Evolutionary conservation across 257 asterid genomes (phyloP).

Genomic region (Linaria vulgaris): DNA sequence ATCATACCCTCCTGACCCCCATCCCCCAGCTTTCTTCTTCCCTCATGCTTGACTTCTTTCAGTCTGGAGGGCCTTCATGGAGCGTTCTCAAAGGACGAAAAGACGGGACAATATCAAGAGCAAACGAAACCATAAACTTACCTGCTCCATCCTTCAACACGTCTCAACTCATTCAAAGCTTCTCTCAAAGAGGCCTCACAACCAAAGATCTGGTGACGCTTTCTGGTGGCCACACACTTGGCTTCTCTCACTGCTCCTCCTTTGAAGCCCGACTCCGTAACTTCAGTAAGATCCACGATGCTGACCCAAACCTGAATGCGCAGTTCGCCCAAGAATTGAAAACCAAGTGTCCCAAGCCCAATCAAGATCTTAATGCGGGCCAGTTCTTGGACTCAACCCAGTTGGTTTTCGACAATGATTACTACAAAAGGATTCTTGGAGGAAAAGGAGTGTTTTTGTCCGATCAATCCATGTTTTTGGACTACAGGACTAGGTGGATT

Average conservation of each 20-base stretch:
- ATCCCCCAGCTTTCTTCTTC: neutral
- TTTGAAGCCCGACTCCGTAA: conserved; percentile 61
- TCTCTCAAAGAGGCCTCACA: conserved; percentile 52
- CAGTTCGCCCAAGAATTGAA: conserved; percentile 42
- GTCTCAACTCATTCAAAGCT: conserved; percentile 56
- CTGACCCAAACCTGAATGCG: conserved; percentile 57
- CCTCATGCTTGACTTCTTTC: neutral
- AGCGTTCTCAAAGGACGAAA: conserved; percentile 60
- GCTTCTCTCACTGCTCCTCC: conserved; percentile 85
- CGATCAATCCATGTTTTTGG: conserved; percentile 55
- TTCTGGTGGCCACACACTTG: conserved; percentile 73
- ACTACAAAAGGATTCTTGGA: conserved; percentile 42
- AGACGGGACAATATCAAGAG: conserved; percentile 62
- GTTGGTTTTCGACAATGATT: conserved; percentile 57
- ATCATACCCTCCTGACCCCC: no score
- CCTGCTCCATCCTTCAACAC: conserved; percentile 64
- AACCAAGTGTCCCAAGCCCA: conserved; percentile 48
- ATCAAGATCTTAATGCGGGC: conserved; percentile 50
- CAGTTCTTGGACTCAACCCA: conserved; percentile 62
- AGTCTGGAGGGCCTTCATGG: conserved; percentile 79
- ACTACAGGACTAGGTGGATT: conserved; percentile 53
- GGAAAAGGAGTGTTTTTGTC: conserved; percentile 61
- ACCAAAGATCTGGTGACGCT: conserved; percentile 64
- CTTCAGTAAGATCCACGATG: conserved; percentile 53
- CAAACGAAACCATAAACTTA: conserved; percentile 62